Base-by-base conservation (phyloP, 176 grass and related monocot genomes). In the Oryza australiensis region DNA sequence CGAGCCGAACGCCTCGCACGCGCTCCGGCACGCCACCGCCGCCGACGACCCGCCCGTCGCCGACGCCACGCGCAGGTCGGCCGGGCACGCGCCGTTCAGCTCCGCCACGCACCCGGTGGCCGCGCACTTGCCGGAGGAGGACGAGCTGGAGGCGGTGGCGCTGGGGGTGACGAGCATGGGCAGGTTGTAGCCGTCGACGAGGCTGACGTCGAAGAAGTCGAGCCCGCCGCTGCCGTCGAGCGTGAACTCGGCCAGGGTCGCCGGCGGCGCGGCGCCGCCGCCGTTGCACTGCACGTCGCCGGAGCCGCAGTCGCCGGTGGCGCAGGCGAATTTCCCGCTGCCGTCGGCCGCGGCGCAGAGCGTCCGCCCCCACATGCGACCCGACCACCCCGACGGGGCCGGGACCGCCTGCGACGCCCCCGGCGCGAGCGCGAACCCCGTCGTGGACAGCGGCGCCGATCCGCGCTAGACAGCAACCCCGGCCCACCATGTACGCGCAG, bases 131-230 rank as follows among this genome's bases (percentile, higher is more conserved):
- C 82, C 82, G 33, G 18, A 2, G 3, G 38, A 11, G 48, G 35
- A n/a, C n/a, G n/a, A 1, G 59, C 28, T 7, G 49, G 43, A 1
- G 59, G 28, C 28, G 18, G 10, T 3, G 3, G 48, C 38, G 38
- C 38, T 40, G 9, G 92, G 86, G 30, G 75, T 45, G 35, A 94
- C 55, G 3, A 87, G 62, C 66, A 86, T 77, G 0, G 92, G 92
- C 66, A 92, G 73, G 29, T 92, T 92, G 75, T 91, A 91, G 0
- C 92, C 89, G 66, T 94, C 92, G 30, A 94, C 92, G 51, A 94
- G 84, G 80, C 92, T 94, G 68, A 91, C 92, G 76, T 94, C 92
- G 85, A 82, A 94, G 77, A 91, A 94, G 79, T 94, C 83, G 26
- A 83, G 81, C 0, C 72, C 68, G 63, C 78, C 86, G 23, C 79